Conservation (phyloP, 2,329 filamentous ascomycete species). For the Alternaria novae-zelandiae region DNA sequence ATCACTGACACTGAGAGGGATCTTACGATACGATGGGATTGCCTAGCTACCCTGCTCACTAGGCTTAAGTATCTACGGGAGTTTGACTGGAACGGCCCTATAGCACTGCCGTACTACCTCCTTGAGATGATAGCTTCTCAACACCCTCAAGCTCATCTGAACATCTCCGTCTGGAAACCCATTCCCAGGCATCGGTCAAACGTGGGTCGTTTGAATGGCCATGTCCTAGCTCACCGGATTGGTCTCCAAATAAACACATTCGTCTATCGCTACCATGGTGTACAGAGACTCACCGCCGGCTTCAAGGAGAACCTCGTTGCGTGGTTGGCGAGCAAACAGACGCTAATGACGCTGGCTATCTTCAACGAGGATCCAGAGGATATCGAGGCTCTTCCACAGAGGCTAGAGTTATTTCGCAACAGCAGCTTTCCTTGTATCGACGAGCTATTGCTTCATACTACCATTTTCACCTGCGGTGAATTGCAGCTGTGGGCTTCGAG, state of each 20-base stretch:
- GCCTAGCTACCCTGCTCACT: background rate
- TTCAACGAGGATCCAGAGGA: background rate
- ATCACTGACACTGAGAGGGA: background rate
- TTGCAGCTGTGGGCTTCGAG: conserved; percentile 4
- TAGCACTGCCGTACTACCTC: background rate
- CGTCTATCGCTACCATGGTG: background rate
- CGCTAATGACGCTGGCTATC: background rate
- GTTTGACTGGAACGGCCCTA: background rate
- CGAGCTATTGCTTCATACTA: background rate
- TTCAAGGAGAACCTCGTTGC: background rate
- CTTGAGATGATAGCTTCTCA: background rate
- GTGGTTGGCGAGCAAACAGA: background rate
- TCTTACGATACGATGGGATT: background rate
- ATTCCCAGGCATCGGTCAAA: background rate
- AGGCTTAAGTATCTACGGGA: background rate
- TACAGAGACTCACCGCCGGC: background rate
- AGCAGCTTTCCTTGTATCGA: background rate
- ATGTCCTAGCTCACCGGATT: background rate
- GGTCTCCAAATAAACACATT: background rate
- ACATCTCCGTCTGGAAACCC: background rate
- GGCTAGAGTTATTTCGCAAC: background rate
- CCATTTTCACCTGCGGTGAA: conserved; percentile 5
- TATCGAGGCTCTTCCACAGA: background rate
- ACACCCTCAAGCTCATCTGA: background rate
- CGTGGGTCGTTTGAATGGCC: background rate